Conservation (phyloP, 116 monocot genomes). For the Dioscorea cayenensis region DNA sequence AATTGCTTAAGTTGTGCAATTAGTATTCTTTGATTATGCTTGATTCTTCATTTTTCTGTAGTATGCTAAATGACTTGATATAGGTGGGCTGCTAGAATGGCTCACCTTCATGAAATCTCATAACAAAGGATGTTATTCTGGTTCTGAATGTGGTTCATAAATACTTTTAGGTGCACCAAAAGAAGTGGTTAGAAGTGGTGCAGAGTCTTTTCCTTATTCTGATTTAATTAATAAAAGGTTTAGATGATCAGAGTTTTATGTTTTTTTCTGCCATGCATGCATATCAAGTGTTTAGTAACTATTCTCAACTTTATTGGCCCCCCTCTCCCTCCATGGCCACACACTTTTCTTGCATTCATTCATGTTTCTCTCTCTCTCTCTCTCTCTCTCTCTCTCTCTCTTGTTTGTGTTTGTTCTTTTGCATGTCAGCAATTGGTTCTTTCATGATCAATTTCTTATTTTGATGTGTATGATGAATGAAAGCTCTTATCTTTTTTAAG, state of each 20-base stretch:
- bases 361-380: neutral
- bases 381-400: neutral
- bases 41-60: too few species aligned
- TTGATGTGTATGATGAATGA: neutral
- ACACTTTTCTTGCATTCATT: too few species aligned
- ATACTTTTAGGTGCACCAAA: constrained; percentile 58
- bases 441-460: neutral
- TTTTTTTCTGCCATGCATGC: neutral
- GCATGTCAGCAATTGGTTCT: neutral
- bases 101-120: too few species aligned
- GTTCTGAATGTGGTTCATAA: neutral
- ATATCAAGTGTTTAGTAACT: too few species aligned
- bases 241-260: neutral
- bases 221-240: neutral
- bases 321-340: too few species aligned
- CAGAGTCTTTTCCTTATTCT: constrained; percentile 36
- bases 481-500: constrained; percentile 7
- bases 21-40: too few species aligned
- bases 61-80: too few species aligned
- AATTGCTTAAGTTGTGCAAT: neutral
- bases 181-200: constrained; percentile 84
- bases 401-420: neutral
- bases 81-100: too few species aligned
- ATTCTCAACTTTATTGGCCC: too few species aligned
- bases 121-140: too few species aligned